Conservation (phyloP, 2,329 filamentous ascomycete species). For the Curvularia spicifera region DNA sequence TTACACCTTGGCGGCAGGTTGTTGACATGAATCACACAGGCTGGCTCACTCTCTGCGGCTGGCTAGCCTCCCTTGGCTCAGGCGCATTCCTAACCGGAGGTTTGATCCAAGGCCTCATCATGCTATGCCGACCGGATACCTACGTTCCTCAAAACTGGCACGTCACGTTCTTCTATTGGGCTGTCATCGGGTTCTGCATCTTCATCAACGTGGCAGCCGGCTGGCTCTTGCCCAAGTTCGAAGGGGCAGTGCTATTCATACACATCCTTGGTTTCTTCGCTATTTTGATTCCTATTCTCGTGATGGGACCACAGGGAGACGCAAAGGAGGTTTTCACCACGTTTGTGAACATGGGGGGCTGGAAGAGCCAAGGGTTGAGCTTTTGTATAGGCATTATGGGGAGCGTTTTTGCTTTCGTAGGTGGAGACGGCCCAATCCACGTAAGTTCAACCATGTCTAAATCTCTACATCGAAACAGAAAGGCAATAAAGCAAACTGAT, state of each 20-base stretch:
- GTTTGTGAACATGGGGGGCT: conserved; percentile 56
- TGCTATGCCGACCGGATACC: conserved; percentile 45
- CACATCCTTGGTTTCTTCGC: conserved; percentile 60
- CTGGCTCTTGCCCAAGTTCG: conserved; percentile 54
- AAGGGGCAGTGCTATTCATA: conserved; percentile 55
- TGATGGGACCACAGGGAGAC: conserved; percentile 49
- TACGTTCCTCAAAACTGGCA: conserved; percentile 56
- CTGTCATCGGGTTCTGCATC: conserved; percentile 49
- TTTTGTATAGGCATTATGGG: conserved; percentile 50
- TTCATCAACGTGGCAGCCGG: conserved; percentile 55
- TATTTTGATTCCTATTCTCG: conserved; percentile 55
- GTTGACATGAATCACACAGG: conserved; percentile 28
- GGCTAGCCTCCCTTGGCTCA: conserved; percentile 47
- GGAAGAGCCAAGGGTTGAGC: conserved; percentile 53
- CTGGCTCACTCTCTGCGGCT: conserved; percentile 52
- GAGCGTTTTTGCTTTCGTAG: conserved; percentile 46
- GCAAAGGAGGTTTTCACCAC: conserved; percentile 53
- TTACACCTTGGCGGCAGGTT: not conserved
- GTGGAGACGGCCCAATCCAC: conserved; percentile 48
- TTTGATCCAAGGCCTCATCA: conserved; percentile 42
- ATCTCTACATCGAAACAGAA: too few relatives aligned
- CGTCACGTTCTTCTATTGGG: conserved; percentile 57
- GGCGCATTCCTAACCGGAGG: conserved; percentile 36
- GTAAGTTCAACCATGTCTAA: conserved; percentile 18
- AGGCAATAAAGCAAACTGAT: not conserved